A percentile compares a stretch with the other conserved stretches of the same genome.
Evolutionary conservation across 495 filamentous ascomycete genomes (phyloP).

Genomic region (Neurospora sp.): DNA sequence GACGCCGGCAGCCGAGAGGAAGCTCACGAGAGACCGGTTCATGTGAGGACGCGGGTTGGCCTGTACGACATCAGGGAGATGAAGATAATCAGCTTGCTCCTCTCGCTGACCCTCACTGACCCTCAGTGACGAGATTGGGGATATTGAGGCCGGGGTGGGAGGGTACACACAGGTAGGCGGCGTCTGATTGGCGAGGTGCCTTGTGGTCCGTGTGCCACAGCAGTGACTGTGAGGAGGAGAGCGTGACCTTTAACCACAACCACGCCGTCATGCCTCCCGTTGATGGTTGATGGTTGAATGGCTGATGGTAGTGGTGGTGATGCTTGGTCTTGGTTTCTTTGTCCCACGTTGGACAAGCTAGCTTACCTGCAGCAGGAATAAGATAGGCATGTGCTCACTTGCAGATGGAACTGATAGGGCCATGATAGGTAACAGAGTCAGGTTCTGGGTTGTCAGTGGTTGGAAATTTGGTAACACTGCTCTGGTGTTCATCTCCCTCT

Average conservation of each 20-base stretch:
- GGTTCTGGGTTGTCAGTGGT: neutral
- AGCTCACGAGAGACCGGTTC: neutral
- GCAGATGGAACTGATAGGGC: neutral
- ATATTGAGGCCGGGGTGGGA: neutral
- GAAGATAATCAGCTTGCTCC: neutral
- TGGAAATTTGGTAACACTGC: neutral
- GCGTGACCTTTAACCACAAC: neutral
- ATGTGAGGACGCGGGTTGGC: neutral
- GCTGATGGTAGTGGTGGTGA: neutral
- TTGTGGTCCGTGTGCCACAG: neutral
- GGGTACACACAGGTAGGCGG: neutral
- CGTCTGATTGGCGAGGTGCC: neutral
- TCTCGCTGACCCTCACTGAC: neutral
- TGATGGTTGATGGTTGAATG: neutral
- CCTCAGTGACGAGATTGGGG: neutral
- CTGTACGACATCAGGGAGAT: neutral
- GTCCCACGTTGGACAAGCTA: neutral
- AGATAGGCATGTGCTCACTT: neutral
- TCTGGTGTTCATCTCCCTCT: neutral
- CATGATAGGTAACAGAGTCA: neutral
- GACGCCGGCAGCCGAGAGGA: neutral
- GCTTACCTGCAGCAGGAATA: neutral
- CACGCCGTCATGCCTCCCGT: neutral
- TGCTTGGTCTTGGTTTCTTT: neutral
- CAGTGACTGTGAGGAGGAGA: neutral